phyloP scores from a whole-genome alignment of 768 basidiomycete species.

The Brasilioporus rufonigricans region DNA sequence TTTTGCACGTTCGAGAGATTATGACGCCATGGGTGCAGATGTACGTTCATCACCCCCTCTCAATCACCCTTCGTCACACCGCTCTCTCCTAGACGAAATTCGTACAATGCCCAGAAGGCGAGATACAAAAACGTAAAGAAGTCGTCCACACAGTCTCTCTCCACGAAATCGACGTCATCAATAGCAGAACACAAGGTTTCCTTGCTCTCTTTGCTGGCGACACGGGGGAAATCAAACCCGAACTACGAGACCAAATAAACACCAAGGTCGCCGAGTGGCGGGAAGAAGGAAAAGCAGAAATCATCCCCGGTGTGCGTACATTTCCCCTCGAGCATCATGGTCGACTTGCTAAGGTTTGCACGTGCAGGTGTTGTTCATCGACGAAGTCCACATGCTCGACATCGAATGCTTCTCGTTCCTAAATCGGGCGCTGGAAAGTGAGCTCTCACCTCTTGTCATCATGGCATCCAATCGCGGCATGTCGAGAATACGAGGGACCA shows the following conservation, averaged over 20 bases:
- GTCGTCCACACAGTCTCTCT: constrained; percentile 96
- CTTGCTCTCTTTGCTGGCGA: constrained; percentile 93
- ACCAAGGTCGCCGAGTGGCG: constrained; percentile 96
- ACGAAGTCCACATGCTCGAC: constrained; percentile 99
- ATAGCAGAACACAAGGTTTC: constrained; percentile 97
- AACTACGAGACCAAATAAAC: constrained; percentile 94
- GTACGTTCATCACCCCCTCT: constrained; percentile 45
- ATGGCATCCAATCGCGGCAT: constrained; percentile 98
- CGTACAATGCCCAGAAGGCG: constrained; percentile 96
- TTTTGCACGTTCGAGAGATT: constrained; percentile 95
- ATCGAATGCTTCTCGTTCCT: constrained; percentile 99
- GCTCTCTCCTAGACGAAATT: constrained; percentile 76
- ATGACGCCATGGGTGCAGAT: constrained; percentile 99
- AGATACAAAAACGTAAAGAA: constrained; percentile 96
- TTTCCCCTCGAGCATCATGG: background rate
- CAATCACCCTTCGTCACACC: background rate
- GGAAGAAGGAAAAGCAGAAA: constrained; percentile 97
- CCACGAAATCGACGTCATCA: constrained; percentile 99
- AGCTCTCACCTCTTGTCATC: constrained; percentile 91
- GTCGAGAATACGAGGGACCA: constrained; percentile 92
- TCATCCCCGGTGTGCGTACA: constrained; percentile 84
- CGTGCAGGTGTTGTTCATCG: constrained; percentile 89
- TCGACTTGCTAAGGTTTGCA: background rate
- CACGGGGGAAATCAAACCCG: constrained; percentile 98
- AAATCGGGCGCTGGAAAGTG: constrained; percentile 92